Percentiles rank a stretch among this genome's conserved stretches.
Conservation (phyloP, 1,139 yeast genomes). For the Yamadazyma friedrichii region DNA sequence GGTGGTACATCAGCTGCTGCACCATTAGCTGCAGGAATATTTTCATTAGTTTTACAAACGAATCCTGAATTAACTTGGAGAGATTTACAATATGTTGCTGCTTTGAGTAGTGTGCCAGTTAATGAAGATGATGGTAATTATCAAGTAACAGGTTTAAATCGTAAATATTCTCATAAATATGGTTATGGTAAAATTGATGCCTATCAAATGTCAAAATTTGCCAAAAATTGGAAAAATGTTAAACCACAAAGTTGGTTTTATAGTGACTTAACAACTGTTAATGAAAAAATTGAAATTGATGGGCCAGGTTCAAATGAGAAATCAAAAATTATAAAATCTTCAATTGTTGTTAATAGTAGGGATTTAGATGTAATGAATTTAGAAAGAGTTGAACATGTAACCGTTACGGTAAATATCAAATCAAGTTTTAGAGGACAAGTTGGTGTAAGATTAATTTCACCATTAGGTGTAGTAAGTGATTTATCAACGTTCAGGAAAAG, state of each 20-base stretch:
- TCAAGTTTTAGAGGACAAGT: slow-evolving; percentile 70
- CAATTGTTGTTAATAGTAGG: slow-evolving; percentile 47
- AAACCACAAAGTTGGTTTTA: slow-evolving; percentile 89
- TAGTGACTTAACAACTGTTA: slow-evolving; percentile 39
- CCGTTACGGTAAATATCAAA: slow-evolving; percentile 71
- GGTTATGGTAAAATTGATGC: slow-evolving; percentile 97
- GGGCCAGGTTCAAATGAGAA: slow-evolving; percentile 19
- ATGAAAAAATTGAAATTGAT: slow-evolving; percentile 22
- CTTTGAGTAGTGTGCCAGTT: slow-evolving; percentile 69
- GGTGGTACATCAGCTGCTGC: slow-evolving; percentile 99
- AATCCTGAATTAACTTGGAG: slow-evolving; percentile 94
- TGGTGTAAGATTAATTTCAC: slow-evolving; percentile 66
- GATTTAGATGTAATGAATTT: slow-evolving; percentile 58
- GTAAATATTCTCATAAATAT: slow-evolving; percentile 75
- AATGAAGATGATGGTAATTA: slow-evolving; percentile 68
- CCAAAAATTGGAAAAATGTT: slow-evolving; percentile 76
- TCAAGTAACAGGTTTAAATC: slow-evolving; percentile 62
- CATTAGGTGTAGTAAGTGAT: slow-evolving; percentile 69
- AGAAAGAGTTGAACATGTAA: slow-evolving; percentile 79
- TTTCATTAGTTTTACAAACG: slow-evolving; percentile 74
- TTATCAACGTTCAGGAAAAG: slow-evolving; percentile 68
- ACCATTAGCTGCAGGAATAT: slow-evolving; percentile 94
- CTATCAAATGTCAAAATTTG: slow-evolving; percentile 66
- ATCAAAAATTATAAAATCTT: slow-evolving; percentile 33
- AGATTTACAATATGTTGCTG: slow-evolving; percentile 84